Evolutionary conservation across 1,284 basidiomycete species (phyloP).

Genomic region (Chalciporus sp.): DNA sequence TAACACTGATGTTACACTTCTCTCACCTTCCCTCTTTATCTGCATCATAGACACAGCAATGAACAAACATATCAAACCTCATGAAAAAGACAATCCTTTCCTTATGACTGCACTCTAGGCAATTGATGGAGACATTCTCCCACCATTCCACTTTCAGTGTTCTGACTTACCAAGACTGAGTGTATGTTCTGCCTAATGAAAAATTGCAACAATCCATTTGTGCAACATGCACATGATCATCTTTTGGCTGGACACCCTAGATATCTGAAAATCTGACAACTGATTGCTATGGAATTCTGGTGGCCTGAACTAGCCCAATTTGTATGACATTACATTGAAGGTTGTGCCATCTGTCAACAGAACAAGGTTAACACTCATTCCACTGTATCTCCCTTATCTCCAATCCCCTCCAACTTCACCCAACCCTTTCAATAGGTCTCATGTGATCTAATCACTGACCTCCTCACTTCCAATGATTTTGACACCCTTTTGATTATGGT

Average conservation of each 20-base stretch:
- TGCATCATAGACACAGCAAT: neutral
- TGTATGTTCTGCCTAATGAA: constrained; percentile 21
- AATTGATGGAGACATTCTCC: neutral
- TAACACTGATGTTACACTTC: neutral
- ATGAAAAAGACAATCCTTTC: neutral
- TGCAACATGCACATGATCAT: neutral
- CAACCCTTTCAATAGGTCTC: constrained; percentile 13
- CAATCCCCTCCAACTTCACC: neutral
- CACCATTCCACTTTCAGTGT: neutral
- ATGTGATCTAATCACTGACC: constrained; percentile 19
- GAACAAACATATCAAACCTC: neutral
- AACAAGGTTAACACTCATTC: constrained; percentile 8
- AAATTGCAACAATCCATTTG: no score
- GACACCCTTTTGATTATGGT: constrained; percentile 25
- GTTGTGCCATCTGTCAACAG: constrained; percentile 10
- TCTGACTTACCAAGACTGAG: constrained; percentile 11
- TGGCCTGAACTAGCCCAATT: constrained; percentile 16
- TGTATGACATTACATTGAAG: constrained; percentile 9
- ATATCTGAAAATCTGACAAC: neutral
- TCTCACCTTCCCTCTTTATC: neutral
- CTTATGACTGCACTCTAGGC: neutral
- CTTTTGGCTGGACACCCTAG: constrained; percentile 13
- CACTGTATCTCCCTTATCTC: neutral
- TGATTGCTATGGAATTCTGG: constrained; percentile 7
- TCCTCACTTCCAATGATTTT: constrained; percentile 4